Evolutionary conservation across 495 filamentous ascomycete genomes (phyloP), one percentile per base, ranked within the genome.

Genomic region (Trypethelium eluteriae): DNA sequence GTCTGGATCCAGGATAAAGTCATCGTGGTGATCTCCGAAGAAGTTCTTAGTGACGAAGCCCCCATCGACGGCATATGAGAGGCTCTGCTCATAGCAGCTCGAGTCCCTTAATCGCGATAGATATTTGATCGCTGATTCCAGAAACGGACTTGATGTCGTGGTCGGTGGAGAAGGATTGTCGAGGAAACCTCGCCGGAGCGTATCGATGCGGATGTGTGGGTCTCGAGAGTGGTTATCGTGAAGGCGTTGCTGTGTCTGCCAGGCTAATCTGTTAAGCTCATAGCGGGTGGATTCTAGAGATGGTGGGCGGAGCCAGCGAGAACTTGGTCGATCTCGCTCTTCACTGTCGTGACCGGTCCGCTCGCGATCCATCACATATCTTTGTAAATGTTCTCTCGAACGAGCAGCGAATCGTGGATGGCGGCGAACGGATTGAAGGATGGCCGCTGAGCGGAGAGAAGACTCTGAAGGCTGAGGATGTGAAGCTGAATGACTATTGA

Each of bases 121-220:
- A 70, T 89, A 90, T 68, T 81, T 82, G 70, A 91, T 86, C 3
- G 82, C 83, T 61, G 86, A 80, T 69, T 88, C 87, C 16, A 89
- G 70, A 49, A 81, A 71, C 2, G 70, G 64, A 18, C 68, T 73
- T 7, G 78, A 69, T 56, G 72, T 76, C 0, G 73, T 73, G 4
- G 61, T 59, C 5, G 39, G 14, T 44, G 41, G 66, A 9, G 65
- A 32, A 39, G 39, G 38, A 44, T 63, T 32, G 64, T 68, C 18
- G 65, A 50, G 74, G 68, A 83, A 80, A 61, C 79, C 70, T 66
- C 84, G 78, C 63, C 84, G 79, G 70, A 82, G 82, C 32, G 79
- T 80, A 57, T 80, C 80, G 64, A 80, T 70, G 32, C 83, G 75
- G 59, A 79, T 76, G 39, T 80, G 77, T 62, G 79, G 69, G 64